Percentiles rank a stretch among this genome's conserved stretches.
These are phyloP conservation scores for Pholiota molesta DNA, from an alignment of 768 basidiomycete species.

Conservation along the genomic window DNA sequence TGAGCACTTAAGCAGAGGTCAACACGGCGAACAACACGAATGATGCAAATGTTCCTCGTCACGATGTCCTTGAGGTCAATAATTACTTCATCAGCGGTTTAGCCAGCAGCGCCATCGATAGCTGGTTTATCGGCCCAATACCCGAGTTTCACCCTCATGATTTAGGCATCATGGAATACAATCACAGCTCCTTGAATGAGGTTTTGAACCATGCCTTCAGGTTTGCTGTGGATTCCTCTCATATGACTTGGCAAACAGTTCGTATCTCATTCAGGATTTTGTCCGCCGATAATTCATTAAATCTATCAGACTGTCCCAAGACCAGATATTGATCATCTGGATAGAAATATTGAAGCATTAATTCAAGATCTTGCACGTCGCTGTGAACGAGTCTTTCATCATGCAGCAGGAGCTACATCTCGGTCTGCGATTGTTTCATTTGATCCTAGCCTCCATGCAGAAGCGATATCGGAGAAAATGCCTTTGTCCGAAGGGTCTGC, in stretches of 20 bases:
- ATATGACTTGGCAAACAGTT: constrained; percentile 57
- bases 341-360: constrained; percentile 71
- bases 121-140: constrained; percentile 74
- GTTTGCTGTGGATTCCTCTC: constrained; percentile 48
- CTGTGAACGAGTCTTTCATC: constrained; percentile 64
- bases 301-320: constrained; percentile 43
- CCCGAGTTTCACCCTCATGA: constrained; percentile 54
- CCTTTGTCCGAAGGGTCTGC: constrained; percentile 27
- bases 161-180: constrained; percentile 45
- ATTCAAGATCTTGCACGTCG: constrained; percentile 60
- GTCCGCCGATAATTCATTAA: constrained; percentile 1
- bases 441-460: constrained; percentile 26
- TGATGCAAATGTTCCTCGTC: constrained; percentile 56
- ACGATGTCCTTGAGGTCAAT: constrained; percentile 82
- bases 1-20: constrained; percentile 39
- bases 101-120: constrained; percentile 68
- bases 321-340: constrained; percentile 57
- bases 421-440: constrained; percentile 56
- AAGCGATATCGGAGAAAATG: constrained; percentile 35
- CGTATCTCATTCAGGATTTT: constrained; percentile 28
- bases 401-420: constrained; percentile 63
- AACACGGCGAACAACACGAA: constrained; percentile 51
- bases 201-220: constrained; percentile 51
- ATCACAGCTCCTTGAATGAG: constrained; percentile 36
- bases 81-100: constrained; percentile 78